Percentiles rank a stretch among this genome's conserved stretches.
Conservation (phyloP, 768 basidiomycete species). For the Agrocybe pediades region DNA sequence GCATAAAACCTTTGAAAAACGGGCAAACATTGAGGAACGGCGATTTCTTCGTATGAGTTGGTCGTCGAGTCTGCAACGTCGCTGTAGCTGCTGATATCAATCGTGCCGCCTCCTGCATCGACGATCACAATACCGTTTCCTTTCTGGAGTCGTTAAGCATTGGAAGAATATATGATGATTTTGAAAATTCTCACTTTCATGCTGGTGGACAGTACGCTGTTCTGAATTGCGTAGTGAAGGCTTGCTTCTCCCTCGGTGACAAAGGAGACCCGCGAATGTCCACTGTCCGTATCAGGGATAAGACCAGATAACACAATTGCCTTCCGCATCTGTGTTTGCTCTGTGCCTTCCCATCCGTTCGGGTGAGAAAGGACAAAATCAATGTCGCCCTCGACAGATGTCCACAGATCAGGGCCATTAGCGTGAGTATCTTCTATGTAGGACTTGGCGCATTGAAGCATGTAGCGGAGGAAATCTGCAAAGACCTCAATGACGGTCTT, state of each 20-base stretch:
- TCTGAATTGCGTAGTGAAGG: conserved; percentile 52
- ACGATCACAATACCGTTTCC: conserved; percentile 51
- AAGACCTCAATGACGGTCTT: conserved; percentile 45
- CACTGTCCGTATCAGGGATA: conserved; percentile 38
- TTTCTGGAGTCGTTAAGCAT: conserved; percentile 25
- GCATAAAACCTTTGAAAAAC: neutral
- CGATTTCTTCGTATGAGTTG: conserved; percentile 47
- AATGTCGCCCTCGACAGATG: conserved; percentile 37
- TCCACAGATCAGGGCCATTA: conserved; percentile 41
- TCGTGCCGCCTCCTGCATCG: conserved; percentile 63
- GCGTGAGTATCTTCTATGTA: conserved; percentile 50
- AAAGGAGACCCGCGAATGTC: conserved; percentile 48
- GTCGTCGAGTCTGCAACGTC: conserved; percentile 20
- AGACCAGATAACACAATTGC: conserved; percentile 54
- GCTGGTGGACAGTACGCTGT: conserved; percentile 36
- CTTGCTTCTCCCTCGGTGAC: conserved; percentile 68
- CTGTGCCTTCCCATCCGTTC: conserved; percentile 43
- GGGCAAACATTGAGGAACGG: conserved; percentile 41
- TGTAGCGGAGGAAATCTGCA: conserved; percentile 49
- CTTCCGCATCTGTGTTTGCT: conserved; percentile 43
- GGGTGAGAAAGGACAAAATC: conserved; percentile 47
- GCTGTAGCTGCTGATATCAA: conserved; percentile 58
- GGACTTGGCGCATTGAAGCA: conserved; percentile 39
- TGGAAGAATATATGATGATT: neutral
- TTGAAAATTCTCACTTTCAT: conserved; percentile 25